These are phyloP conservation scores for Coemansia pectinata DNA, from an alignment of 192 early-diverging fungal genomes.

Conservation along the genomic window DNA sequence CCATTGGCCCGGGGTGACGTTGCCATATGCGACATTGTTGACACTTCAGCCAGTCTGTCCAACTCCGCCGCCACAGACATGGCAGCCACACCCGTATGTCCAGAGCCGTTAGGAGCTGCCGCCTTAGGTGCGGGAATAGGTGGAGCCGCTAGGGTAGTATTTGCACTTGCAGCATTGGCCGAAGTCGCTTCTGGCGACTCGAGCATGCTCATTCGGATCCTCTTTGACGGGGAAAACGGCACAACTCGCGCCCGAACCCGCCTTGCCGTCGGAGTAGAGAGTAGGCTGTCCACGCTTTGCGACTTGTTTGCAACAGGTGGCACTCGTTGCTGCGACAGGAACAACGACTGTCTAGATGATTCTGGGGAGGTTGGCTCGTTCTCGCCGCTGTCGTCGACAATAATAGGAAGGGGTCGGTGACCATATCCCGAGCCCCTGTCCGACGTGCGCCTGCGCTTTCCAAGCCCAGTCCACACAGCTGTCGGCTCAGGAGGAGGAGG, in stretches of 20 bases:
- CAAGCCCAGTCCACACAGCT: conserved; percentile 14
- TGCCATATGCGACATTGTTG: not conserved
- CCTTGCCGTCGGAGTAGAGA: not conserved
- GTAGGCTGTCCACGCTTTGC: not conserved
- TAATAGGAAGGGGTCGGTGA: conserved; percentile 22
- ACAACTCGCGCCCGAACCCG: not conserved
- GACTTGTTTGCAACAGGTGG: not conserved
- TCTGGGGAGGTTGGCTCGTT: not conserved
- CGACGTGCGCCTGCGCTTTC: conserved; percentile 45
- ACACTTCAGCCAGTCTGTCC: not conserved
- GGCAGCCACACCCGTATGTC: not conserved
- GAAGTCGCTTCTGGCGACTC: conserved; percentile 14
- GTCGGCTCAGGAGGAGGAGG: not conserved
- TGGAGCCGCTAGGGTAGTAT: not conserved
- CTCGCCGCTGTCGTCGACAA: conserved; percentile 10
- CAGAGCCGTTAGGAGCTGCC: not conserved
- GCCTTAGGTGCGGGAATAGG: not conserved
- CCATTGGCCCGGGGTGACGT: not conserved
- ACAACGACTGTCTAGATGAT: not conserved
- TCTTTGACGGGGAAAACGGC: conserved; percentile 35
- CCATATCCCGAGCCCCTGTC: conserved; percentile 21
- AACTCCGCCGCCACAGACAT: not conserved
- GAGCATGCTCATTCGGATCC: conserved; percentile 34
- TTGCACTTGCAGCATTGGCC: not conserved
- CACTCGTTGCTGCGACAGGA: not conserved